Evolutionary conservation across 495 filamentous ascomycete species (phyloP).

Genomic region (Neurospora sp.): DNA sequence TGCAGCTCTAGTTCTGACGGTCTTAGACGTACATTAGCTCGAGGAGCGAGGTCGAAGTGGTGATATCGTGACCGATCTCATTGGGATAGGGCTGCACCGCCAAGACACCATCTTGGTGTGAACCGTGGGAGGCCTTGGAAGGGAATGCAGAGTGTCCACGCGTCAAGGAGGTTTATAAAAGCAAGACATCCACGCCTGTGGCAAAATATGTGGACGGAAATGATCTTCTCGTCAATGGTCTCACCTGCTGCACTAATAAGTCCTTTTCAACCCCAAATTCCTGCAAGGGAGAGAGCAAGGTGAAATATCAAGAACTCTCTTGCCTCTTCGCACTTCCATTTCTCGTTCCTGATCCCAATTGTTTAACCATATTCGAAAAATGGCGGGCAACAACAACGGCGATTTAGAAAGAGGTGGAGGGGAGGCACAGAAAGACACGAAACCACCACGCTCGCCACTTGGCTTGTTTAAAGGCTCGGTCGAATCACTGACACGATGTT

Average conservation of each 20-base stretch:
- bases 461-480: constrained; percentile 9
- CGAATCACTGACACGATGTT: constrained; percentile 4
- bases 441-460: constrained; percentile 5
- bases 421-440: not conserved
- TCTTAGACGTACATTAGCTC: not conserved
- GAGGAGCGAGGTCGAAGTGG: not conserved
- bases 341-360: not conserved
- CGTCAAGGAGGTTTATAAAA: not conserved
- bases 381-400: constrained; percentile 2
- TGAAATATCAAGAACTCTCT: not conserved
- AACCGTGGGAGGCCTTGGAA: not conserved
- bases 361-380: not conserved
- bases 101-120: not conserved
- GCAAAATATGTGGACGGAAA: not conserved
- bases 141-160: not conserved
- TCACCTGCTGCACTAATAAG: not conserved
- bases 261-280: not conserved
- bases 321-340: not conserved
- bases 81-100: not conserved
- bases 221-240: not conserved
- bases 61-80: not conserved
- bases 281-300: not conserved
- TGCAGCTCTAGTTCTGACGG: not conserved
- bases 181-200: not conserved
- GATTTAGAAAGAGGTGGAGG: not conserved